A percentile compares a stretch with the other conserved stretches of the same genome.
These are phyloP conservation scores for Diplocarpon mali DNA, from an alignment of 2,329 filamentous ascomycete species.

Conservation along the genomic window DNA sequence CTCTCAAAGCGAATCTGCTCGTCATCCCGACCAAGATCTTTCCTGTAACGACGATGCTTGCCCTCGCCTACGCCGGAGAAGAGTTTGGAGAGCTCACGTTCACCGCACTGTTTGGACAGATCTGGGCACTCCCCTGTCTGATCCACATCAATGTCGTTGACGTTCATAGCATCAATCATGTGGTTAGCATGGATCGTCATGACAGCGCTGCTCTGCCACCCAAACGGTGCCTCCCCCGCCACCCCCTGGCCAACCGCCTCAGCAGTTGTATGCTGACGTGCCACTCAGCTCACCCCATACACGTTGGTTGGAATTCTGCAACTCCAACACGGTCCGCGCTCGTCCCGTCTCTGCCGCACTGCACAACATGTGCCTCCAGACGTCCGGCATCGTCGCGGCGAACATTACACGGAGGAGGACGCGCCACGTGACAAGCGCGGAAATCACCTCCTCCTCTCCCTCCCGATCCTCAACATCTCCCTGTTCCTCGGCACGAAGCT, in stretches of 20 bases:
- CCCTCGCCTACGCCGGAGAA: constrained; percentile 31
- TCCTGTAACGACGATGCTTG: constrained; percentile 33
- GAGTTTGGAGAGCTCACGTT: constrained; percentile 39
- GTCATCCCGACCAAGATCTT: constrained; percentile 45
- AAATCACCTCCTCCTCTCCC: constrained; percentile 36
- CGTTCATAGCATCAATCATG: constrained; percentile 28
- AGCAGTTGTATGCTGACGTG: too few relatives aligned
- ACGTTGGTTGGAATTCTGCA: constrained; percentile 40
- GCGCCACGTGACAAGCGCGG: constrained; percentile 41
- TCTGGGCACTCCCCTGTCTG: constrained; percentile 52
- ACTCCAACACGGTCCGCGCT: constrained; percentile 50
- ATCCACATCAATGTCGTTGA: constrained; percentile 32
- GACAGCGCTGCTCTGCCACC: constrained; percentile 31
- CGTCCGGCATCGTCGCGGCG: constrained; percentile 29
- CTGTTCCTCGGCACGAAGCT: constrained; percentile 28
- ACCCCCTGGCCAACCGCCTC: too few relatives aligned
- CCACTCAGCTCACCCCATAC: constrained; percentile 53
- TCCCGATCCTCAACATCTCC: constrained; percentile 37
- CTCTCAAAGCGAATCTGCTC: constrained; percentile 48
- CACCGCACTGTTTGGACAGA: constrained; percentile 36
- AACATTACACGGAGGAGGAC: constrained; percentile 33
- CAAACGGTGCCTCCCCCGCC: too few relatives aligned
- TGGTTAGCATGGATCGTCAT: constrained; percentile 35
- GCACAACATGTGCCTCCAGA: constrained; percentile 46
- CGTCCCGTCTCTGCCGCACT: constrained; percentile 50